A percentile compares a stretch with the other conserved stretches of the same genome.
phyloP scores from a whole-genome alignment of 768 basidiomycete species.

The Lentinula lateritia region DNA sequence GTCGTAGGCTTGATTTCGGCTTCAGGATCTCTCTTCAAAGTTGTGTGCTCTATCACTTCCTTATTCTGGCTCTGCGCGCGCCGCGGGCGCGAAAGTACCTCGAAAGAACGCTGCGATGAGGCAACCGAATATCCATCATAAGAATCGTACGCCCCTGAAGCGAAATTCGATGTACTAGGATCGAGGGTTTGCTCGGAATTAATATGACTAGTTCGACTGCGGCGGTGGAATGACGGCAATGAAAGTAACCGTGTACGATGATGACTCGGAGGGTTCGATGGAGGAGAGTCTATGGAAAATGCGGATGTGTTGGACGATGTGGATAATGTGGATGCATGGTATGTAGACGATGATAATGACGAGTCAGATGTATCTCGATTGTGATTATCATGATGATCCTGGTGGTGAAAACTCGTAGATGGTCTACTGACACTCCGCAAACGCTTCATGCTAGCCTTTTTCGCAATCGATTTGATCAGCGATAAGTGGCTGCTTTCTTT shows the following conservation, averaged over 20 bases:
- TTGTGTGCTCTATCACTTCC: neutral
- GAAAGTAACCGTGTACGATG: neutral
- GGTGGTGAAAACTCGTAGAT: neutral
- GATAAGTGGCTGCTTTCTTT: neutral
- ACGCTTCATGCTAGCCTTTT: neutral
- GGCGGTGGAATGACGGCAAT: neutral
- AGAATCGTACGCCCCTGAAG: neutral
- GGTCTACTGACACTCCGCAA: neutral
- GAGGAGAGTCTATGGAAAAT: neutral
- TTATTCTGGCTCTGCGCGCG: neutral
- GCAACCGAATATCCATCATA: neutral
- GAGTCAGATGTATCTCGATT: neutral
- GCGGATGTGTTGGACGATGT: neutral
- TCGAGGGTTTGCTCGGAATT: neutral
- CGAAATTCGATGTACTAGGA: neutral
- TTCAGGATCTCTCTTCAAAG: neutral
- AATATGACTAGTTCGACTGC: neutral
- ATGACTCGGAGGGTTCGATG: neutral
- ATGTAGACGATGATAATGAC: neutral
- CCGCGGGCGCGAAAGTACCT: neutral
- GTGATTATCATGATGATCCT: neutral
- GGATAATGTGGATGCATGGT: neutral
- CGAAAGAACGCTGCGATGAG: neutral
- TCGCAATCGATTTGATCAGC: neutral
- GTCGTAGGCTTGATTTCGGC: neutral